A percentile compares a stretch with the other conserved stretches of the same genome.
phyloP scores from a whole-genome alignment of 2,329 filamentous ascomycete genomes.

The Fonsecaea pugnacius region DNA sequence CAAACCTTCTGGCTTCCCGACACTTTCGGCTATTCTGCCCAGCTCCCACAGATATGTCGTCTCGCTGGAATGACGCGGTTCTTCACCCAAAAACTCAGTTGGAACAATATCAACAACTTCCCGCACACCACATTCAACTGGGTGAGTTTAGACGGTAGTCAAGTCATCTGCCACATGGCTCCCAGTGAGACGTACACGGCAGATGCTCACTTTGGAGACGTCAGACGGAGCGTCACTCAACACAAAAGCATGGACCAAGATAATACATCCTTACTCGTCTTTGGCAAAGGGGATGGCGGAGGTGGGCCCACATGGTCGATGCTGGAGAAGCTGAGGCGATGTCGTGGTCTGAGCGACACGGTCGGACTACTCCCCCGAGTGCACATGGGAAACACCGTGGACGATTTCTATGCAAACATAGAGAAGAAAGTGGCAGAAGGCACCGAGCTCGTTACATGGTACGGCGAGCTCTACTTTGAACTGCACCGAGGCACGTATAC shows the following conservation, averaged over 20 bases:
- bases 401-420: slow-evolving; percentile 88
- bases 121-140: slow-evolving; percentile 99
- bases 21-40: slow-evolving; percentile 95
- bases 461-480: slow-evolving; percentile 97
- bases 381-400: slow-evolving; percentile 85
- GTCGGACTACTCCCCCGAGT: slow-evolving; percentile 81
- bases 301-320: slow-evolving; percentile 94
- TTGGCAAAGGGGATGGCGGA: slow-evolving; percentile 95
- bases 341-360: slow-evolving; percentile 87
- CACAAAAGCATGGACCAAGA: slow-evolving; percentile 98
- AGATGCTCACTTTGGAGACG: slow-evolving; percentile 90
- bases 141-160: slow-evolving; percentile 92
- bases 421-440: slow-evolving; percentile 73
- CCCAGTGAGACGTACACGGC: slow-evolving; percentile 95
- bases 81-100: slow-evolving; percentile 97
- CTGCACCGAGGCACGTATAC: slow-evolving; percentile 97
- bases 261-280: slow-evolving; percentile 84
- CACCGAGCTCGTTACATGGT: slow-evolving; percentile 87
- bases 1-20: slow-evolving; percentile 97
- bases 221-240: slow-evolving; percentile 83
- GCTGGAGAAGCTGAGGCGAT: slow-evolving; percentile 90
- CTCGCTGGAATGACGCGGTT: slow-evolving; percentile 96
- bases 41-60: slow-evolving; percentile 90
- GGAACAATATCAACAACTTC: slow-evolving; percentile 99
- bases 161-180: slow-evolving; percentile 97